Conservation (phyloP, 2,329 filamentous ascomycete species). For the Fusarium udum region DNA sequence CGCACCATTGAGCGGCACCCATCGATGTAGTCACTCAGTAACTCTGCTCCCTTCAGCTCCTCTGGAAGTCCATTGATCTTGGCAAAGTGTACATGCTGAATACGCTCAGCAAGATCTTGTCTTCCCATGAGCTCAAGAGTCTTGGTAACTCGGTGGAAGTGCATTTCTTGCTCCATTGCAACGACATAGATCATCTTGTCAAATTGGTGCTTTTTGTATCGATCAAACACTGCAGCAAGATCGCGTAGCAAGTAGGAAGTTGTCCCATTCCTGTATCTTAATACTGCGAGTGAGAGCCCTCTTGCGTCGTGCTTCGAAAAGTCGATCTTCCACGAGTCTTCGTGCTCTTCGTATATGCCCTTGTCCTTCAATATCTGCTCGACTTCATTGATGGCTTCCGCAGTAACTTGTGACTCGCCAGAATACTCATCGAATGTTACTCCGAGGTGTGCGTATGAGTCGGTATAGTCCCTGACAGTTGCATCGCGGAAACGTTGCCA, state of each 20-base stretch:
- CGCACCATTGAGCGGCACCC: constrained; percentile 15
- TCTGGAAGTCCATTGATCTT: constrained; percentile 58
- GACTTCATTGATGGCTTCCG: too few relatives aligned
- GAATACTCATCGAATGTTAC: constrained; percentile 69
- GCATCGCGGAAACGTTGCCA: constrained; percentile 65
- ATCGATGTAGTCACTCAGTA: constrained; percentile 38
- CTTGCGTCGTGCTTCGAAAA: constrained; percentile 77
- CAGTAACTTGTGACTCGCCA: constrained; percentile 69
- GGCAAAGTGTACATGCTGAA: constrained; percentile 57
- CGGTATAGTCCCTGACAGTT: constrained; percentile 63
- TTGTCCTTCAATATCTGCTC: constrained; percentile 67
- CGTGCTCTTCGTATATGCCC: constrained; percentile 69
- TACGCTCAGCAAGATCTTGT: constrained; percentile 44
- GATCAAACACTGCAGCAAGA: constrained; percentile 73
- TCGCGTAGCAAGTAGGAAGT: constrained; percentile 71
- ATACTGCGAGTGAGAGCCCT: constrained; percentile 73
- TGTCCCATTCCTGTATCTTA: constrained; percentile 64
- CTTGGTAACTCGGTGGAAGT: constrained; percentile 78
- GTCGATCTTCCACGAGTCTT: constrained; percentile 75
- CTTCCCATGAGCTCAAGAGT: constrained; percentile 50
- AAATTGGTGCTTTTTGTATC: constrained; percentile 68
- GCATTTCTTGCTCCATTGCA: constrained; percentile 75
- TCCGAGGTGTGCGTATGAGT: constrained; percentile 63
- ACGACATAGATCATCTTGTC: constrained; percentile 86
- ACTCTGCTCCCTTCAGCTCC: constrained; percentile 9